A percentile compares a stretch with the other conserved stretches of the same genome.
Conservation (phyloP, 345 rosid species). For the Cardamine chenopodiifolia region DNA sequence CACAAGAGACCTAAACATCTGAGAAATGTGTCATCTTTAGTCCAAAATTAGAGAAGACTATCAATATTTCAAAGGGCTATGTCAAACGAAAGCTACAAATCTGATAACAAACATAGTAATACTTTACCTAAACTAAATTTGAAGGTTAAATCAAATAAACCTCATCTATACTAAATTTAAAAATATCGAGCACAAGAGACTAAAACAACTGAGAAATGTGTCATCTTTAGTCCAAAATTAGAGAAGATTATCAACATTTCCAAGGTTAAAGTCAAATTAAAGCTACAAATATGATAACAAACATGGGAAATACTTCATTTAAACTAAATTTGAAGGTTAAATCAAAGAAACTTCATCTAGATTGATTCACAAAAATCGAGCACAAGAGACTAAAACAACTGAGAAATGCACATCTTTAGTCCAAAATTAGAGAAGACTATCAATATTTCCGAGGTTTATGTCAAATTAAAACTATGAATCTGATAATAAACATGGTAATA, state of each 20-base stretch:
- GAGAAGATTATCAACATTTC: no score
- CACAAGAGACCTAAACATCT: not conserved
- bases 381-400: conserved; percentile 2
- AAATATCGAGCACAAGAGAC: not conserved
- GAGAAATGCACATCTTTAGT: no score
- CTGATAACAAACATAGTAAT: not conserved
- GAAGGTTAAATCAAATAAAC: not conserved
- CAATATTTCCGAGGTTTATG: no score
- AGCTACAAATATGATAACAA: no score
- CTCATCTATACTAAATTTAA: not conserved
- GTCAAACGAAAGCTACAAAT: not conserved
- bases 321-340: not conserved
- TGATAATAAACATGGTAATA: no score
- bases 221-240: no score
- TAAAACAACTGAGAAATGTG: not conserved
- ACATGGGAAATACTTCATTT: no score
- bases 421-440: no score
- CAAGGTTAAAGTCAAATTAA: no score
- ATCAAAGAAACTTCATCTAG: not conserved
- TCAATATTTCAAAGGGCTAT: not conserved
- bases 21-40: not conserved
- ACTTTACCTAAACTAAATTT: not conserved
- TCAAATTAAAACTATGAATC: no score
- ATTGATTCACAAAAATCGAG: not conserved
- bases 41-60: not conserved